Conservation (phyloP, 2,329 filamentous ascomycete species). For the Aureobasidium pullulans region DNA sequence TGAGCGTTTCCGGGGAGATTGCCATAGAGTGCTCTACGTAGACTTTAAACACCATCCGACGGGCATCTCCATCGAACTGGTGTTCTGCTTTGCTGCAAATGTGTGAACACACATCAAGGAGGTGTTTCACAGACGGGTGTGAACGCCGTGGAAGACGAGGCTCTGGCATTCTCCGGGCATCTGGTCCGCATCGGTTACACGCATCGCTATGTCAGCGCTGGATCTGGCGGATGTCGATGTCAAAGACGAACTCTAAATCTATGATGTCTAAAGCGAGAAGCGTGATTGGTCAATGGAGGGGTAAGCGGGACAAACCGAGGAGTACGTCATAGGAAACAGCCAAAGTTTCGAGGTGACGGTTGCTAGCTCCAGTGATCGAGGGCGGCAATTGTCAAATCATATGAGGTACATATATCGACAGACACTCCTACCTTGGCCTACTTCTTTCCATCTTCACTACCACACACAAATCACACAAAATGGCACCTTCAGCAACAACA, state of each 20-base stretch:
- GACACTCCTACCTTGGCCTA: background rate
- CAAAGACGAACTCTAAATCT: background rate
- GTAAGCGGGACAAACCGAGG: background rate
- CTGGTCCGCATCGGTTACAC: background rate
- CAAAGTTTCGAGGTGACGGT: background rate
- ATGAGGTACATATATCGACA: background rate
- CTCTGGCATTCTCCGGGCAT: background rate
- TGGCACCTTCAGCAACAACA: conserved; percentile 21
- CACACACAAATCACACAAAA: conserved; percentile 13
- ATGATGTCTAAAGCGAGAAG: background rate
- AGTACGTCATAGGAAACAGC: background rate
- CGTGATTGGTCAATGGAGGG: background rate
- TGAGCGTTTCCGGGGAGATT: conserved; percentile 1
- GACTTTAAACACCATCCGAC: background rate
- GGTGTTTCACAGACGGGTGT: background rate
- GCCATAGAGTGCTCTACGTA: background rate
- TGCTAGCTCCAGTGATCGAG: background rate
- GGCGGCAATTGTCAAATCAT: background rate
- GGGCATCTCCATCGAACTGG: background rate
- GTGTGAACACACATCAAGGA: background rate
- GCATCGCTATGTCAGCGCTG: background rate
- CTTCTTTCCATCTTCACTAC: background rate
- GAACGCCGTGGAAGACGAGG: background rate
- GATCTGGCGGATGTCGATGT: background rate
- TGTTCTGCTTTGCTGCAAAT: background rate